Evolutionary conservation across 2,329 filamentous ascomycete genomes (phyloP), one percentile per base, ranked within the genome.

Genomic region (Stylonectria norvegica): DNA sequence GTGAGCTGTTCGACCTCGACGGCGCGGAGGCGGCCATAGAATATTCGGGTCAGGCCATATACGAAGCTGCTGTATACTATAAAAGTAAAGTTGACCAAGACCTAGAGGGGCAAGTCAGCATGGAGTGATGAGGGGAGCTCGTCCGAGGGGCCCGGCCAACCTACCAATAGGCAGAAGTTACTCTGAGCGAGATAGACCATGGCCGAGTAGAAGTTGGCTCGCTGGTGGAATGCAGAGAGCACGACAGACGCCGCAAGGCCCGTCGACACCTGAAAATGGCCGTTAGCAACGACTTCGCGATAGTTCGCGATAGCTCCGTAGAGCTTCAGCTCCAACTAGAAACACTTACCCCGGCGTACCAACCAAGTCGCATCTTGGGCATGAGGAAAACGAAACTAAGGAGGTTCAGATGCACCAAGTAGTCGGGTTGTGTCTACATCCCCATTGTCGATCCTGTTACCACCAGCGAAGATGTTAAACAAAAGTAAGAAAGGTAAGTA

Each of bases 1-100:
- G 95, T 96, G 11, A 98, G 79, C 63, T 97, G 91, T 66, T 98
- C 94, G 57, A 93, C 86, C 71, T 98, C 93, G 70, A 95, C 88
- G 18, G 89, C 85, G 52, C 94, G 89, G 16, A 98, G 79, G 14
- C 81, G 83, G 45, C 93, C 93, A 60, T 91, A 98, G 61, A 94
- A 88, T 37, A 96, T 72, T 56, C 89, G 83, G 62, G 96, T 93
- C 14, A 98, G 77, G 44, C 82, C 86, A 66, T 90, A 95, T 48
- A 96, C 80, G 55, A 95, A 78, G 55, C 80, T 83, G 49, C 83
- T 83, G 45, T 90, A 89, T 44, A 87, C 64, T 38, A 98, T 77
- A 44, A 97, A 81, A 43, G 88, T 81, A 53, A 97, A 78, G 63
- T 98, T 98, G 59, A 91, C 87, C 56, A 98, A 75, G 49, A 95